Evolutionary conservation across 2,329 filamentous ascomycete genomes (phyloP).

Genomic region (Fusarium euwallaceae): DNA sequence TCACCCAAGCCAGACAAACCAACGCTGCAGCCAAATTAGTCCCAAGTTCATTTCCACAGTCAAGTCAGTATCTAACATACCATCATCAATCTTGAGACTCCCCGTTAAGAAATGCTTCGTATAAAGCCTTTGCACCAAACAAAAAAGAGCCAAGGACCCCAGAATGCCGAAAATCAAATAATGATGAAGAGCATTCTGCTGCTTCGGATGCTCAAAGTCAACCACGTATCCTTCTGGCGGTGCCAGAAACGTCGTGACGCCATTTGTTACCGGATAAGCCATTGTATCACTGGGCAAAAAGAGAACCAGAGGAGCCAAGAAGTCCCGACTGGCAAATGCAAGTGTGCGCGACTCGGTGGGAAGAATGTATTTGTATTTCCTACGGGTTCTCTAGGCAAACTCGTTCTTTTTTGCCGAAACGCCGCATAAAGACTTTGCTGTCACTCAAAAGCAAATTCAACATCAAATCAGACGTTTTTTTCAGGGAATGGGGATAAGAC

Average conservation of each 20-base stretch:
- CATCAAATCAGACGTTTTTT: not conserved
- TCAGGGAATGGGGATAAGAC: not conserved
- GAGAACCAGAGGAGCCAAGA: not conserved
- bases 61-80: conserved; percentile 6
- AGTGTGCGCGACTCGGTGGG: not conserved
- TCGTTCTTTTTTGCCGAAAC: not conserved
- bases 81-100: conserved; percentile 32
- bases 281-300: not conserved
- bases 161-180: conserved; percentile 45
- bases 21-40: conserved; percentile 13
- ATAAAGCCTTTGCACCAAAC: conserved; percentile 47
- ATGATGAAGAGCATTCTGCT: conserved; percentile 37
- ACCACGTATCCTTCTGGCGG: conserved; percentile 48
- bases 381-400: not conserved
- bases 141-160: conserved; percentile 27
- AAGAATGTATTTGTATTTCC: not conserved
- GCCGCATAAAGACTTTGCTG: not conserved
- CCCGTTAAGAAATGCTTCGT: conserved; percentile 43
- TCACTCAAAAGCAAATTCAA: not conserved
- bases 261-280: conserved; percentile 37
- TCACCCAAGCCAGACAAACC: conserved; percentile 32
- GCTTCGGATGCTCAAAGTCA: conserved; percentile 48
- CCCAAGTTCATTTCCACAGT: not conserved
- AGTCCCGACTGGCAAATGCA: not conserved
- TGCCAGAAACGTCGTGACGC: conserved; percentile 38